Base-by-base conservation (phyloP, 305 asterid genomes). In the Euphrasia arctica region DNA sequence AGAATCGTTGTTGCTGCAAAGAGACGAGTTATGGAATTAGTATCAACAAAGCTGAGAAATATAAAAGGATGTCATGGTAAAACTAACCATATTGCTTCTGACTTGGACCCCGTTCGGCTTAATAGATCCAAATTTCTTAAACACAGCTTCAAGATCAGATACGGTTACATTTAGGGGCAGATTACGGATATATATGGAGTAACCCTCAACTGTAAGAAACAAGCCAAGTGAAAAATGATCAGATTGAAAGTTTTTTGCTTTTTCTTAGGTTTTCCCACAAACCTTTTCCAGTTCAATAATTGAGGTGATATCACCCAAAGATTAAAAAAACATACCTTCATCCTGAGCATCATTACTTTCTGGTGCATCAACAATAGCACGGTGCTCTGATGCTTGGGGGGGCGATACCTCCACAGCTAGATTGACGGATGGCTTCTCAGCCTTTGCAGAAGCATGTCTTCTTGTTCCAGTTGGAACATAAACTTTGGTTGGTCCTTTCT, bases 71-170 rank as follows among this genome's bases (percentile, higher is more conserved):
- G 42, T 57, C 11, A 43, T 27, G 51, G 63, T 49, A 54, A 69
- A 55, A 55, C 74, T 42, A 62, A 91, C 97, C 97, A 64, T 79
- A 57, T 85, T 92, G 67, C 87, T 82, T 74, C 97, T 75, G 72
- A 92, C 98, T 87, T 92, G 98, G 64, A 92, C 79, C 7, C 97
- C 98, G 47, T 82, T 79, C 66, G 60, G 78, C 83, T 87, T 89
- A 62, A 89, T 84, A 57, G 86, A 68, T 60, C 98, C 97, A 68
- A 85, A 89, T 71, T 76, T 87, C 72, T 76, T 79, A 69, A 92
- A 92, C 62, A 80, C 95, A 47, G 78, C 82, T 77, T 92, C 96
- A 72, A 92, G 91, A 77, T 87, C 83, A 64, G 83, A 65, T 50
- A 72, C 79, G 41, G 97, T 87, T 15, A 77, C 79, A 80, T 81